Conservation (phyloP, 495 filamentous ascomycete genomes). For the Neurospora hispaniola region DNA sequence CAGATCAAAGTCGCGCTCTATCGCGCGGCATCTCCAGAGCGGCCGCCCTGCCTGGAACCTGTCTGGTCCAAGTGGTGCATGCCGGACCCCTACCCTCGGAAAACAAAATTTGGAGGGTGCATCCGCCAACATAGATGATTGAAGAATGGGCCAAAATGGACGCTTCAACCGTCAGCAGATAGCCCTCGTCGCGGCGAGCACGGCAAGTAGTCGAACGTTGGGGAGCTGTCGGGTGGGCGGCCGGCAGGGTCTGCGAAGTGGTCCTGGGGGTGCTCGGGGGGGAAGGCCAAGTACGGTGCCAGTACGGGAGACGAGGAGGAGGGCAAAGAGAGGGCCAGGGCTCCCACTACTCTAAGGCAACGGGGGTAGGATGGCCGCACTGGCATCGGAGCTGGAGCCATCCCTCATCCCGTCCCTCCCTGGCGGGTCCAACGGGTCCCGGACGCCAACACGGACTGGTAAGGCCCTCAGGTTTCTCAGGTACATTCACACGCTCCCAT, state of each 20-base stretch:
- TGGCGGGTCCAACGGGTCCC: slow-evolving; percentile 18
- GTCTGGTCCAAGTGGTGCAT: slow-evolving; percentile 2
- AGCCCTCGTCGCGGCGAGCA: slow-evolving; percentile 18
- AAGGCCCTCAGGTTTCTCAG: neutral
- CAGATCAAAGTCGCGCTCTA: neutral
- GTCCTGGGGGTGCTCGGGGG: slow-evolving; percentile 19
- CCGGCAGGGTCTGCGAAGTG: slow-evolving; percentile 9
- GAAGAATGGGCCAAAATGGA: slow-evolving; percentile 6
- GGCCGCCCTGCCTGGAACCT: slow-evolving; percentile 1
- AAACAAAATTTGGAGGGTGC: slow-evolving; percentile 11
- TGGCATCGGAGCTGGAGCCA: slow-evolving; percentile 18
- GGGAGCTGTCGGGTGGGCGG: slow-evolving; percentile 4
- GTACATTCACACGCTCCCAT: slow-evolving; percentile 11
- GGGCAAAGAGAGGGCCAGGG: neutral
- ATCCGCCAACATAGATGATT: slow-evolving; percentile 13
- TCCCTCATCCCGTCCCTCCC: slow-evolving; percentile 14
- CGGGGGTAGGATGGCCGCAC: slow-evolving; percentile 5
- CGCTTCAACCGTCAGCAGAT: slow-evolving; percentile 12
- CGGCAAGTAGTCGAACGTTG: slow-evolving; percentile 24
- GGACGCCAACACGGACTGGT: neutral
- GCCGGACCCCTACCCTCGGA: slow-evolving; percentile 24
- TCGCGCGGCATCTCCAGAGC: neutral
- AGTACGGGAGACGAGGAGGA: slow-evolving; percentile 15
- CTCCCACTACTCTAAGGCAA: neutral
- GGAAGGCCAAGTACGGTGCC: neutral